These are phyloP conservation scores for Pleurotus salmoneostramineus DNA, from an alignment of 768 basidiomycete genomes.

Conservation along the genomic window DNA sequence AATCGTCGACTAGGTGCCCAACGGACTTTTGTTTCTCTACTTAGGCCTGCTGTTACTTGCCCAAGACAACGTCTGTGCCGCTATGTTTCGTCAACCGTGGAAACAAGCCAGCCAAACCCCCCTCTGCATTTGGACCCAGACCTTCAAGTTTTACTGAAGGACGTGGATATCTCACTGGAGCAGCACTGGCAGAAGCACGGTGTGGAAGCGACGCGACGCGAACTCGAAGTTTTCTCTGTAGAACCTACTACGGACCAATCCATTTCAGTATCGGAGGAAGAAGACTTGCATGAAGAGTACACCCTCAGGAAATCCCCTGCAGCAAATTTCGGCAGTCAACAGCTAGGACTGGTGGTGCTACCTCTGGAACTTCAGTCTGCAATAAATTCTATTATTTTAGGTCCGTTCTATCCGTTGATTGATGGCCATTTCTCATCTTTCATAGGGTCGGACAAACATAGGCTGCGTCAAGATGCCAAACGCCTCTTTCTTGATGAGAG, in stretches of 20 bases:
- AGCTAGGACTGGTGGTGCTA: constrained; percentile 67
- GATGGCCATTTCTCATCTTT: constrained; percentile 10
- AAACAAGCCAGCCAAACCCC: constrained; percentile 47
- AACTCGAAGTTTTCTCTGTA: constrained; percentile 50
- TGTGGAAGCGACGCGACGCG: constrained; percentile 29
- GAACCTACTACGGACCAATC: constrained; percentile 27
- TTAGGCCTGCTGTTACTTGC: neutral
- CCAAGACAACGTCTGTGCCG: neutral
- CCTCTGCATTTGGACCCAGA: constrained; percentile 65
- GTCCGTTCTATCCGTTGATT: constrained; percentile 30
- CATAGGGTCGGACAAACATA: constrained; percentile 59
- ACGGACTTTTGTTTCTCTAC: neutral
- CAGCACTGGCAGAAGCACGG: constrained; percentile 22
- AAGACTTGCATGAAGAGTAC: constrained; percentile 17
- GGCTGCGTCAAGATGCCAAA: constrained; percentile 66
- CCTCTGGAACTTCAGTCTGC: constrained; percentile 68
- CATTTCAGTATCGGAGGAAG: constrained; percentile 25
- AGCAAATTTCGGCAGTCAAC: constrained; percentile 73
- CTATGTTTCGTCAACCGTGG: constrained; percentile 15
- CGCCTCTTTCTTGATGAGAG: constrained; percentile 55
- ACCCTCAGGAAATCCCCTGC: constrained; percentile 65
- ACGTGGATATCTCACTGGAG: constrained; percentile 65
- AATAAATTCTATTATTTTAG: constrained; percentile 64
- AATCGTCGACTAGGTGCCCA: neutral
- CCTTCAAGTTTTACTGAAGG: constrained; percentile 55